Evolutionary conservation across 2,329 filamentous ascomycete genomes (phyloP), one percentile per base, ranked within the genome.

Genomic region (Fusarium dimerum): DNA sequence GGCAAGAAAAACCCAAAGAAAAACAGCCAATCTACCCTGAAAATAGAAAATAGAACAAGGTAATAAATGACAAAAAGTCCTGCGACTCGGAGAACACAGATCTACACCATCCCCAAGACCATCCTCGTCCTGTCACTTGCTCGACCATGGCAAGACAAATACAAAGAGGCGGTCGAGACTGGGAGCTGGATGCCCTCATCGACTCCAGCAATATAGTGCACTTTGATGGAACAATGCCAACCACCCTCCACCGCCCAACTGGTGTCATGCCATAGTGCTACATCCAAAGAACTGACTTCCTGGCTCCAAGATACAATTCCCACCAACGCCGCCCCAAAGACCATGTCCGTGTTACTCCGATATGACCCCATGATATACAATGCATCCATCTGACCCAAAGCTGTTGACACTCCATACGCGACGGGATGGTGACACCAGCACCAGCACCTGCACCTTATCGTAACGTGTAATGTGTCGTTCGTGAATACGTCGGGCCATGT

Each of bases 231-330:
- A 43, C 32, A 15, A 46, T 26, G 46, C 39, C n/a, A 38, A 16
- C 17, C 29, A 20, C 30, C 32, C 42, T 45, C 54, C 49, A 45
- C 60, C 57, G 45, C 44, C 60, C 59, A 63, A 26, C 9, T 36
- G 32, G 32, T 64, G 62, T 57, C 59, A 54, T 62, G 54, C 52
- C 45, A 54, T 67, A 68, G 68, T 61, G 59, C 7, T 68, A 68
- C 66, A 68, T 62, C 20, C 55, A 50, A 64, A 62, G 57, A 60
- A 15, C 58, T 55, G 59, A 61, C 57, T 62, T 53, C 39, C 53
- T 49, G 51, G 43, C 43, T 50, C 41, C 43, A 59, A 56, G 61
- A 66, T 61, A 62, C 59, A 65, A 56, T 64, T 64, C 56, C 60
- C 63, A 44, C 56, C 51, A 66, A 64, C 63, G 63, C 63, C 63